These are phyloP conservation scores for Limtongozyma cylindracea DNA, from an alignment of 805 yeast species.

Conservation along the genomic window DNA sequence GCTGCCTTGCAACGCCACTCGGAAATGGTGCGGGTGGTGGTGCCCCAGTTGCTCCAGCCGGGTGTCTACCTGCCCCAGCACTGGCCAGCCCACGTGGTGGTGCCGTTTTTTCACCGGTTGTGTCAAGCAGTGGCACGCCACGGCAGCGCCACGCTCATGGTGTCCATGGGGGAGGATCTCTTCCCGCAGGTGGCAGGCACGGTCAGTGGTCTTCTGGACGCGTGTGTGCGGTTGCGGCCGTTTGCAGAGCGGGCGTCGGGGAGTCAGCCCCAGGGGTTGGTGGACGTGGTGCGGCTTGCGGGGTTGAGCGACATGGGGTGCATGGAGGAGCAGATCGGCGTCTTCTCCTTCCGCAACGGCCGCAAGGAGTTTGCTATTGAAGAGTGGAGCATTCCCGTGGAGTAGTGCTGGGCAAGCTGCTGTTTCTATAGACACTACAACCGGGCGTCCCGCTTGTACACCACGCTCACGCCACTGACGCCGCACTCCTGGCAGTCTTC, in stretches of 20 bases:
- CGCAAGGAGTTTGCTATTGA: constrained; percentile 66
- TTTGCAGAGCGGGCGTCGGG: constrained; percentile 45
- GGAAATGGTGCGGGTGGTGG: constrained; percentile 29
- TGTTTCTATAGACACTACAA: no score
- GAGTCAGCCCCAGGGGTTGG: constrained; percentile 59
- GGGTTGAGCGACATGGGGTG: constrained; percentile 49
- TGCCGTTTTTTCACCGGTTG: constrained; percentile 38
- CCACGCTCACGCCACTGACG: no score
- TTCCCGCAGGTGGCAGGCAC: constrained; percentile 37
- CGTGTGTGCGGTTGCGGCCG: constrained; percentile 45
- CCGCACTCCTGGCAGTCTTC: constrained; percentile 74
- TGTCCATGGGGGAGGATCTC: constrained; percentile 31
- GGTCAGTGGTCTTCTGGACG: constrained; percentile 56
- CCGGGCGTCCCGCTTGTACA: no score
- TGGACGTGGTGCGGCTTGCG: constrained; percentile 54
- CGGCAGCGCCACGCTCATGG: constrained; percentile 19
- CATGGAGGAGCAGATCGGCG: constrained; percentile 53
- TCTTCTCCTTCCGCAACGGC: constrained; percentile 71
- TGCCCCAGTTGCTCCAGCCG: constrained; percentile 70
- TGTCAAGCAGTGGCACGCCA: constrained; percentile 24
- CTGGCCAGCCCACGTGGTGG: constrained; percentile 17
- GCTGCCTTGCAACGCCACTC: constrained; percentile 16
- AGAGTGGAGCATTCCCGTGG: constrained; percentile 95
- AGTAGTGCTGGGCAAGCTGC: no score
- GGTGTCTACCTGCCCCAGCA: constrained; percentile 31